Percentiles rank a stretch among this genome's conserved stretches.
Evolutionary conservation across 2,329 filamentous ascomycete genomes (phyloP).

Genomic region (Ceratocystis colombiana): DNA sequence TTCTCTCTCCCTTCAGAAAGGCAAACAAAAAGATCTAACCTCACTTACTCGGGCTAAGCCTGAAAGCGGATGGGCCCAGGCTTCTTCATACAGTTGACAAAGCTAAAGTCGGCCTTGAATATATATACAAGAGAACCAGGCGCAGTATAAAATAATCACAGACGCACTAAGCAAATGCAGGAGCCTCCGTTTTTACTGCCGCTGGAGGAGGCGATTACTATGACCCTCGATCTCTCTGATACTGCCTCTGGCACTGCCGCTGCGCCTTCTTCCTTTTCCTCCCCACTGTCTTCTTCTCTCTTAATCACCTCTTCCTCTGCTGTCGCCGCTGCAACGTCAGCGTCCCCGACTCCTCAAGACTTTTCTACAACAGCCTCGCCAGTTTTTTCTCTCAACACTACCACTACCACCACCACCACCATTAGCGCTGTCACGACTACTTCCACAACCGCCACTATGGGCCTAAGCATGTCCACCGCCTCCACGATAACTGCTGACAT

Average conservation of each 20-base stretch:
- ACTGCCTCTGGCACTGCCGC: conserved; percentile 11
- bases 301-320: not conserved
- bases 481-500: conserved; percentile 30
- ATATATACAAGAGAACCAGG: not conserved
- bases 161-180: conserved; percentile 17
- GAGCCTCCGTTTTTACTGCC: conserved; percentile 14
- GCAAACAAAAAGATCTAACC: not conserved
- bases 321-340: not conserved
- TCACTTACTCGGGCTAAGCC: conserved; percentile 6
- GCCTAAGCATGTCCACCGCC: conserved; percentile 31
- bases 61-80: conserved; percentile 10
- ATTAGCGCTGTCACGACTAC: too few relatives aligned
- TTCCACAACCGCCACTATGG: conserved; percentile 26
- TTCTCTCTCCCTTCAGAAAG: too few relatives aligned
- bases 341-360: not conserved
- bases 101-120: too few relatives aligned
- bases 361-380: not conserved
- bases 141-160: not conserved
- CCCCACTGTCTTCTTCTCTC: conserved; percentile 1
- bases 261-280: conserved; percentile 18
- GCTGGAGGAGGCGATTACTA: conserved; percentile 12
- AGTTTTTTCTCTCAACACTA: conserved; percentile 24
- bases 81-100: not conserved
- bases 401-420: not conserved
- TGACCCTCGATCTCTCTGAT: conserved; percentile 16